Percentiles rank a stretch among this genome's conserved stretches.
phyloP scores from a whole-genome alignment of 495 filamentous ascomycete species.

The Eremomyces bilateralis region DNA sequence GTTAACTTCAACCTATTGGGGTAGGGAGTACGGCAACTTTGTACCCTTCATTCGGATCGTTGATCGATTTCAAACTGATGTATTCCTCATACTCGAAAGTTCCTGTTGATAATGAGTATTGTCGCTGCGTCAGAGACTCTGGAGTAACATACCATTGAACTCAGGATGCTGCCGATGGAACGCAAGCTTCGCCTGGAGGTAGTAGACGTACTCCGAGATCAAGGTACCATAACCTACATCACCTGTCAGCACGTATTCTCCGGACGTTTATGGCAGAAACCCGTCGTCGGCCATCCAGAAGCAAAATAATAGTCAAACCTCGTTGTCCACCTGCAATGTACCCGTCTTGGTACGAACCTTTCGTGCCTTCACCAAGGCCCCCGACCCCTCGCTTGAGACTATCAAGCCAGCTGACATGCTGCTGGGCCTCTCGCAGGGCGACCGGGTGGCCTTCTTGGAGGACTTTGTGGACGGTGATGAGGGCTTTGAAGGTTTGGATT shows the following conservation, averaged over 20 bases:
- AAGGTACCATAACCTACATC: constrained; percentile 61
- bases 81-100: constrained; percentile 98
- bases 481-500: constrained; percentile 39
- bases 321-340: constrained; percentile 4
- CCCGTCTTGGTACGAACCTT: too few species aligned
- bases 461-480: constrained; percentile 59
- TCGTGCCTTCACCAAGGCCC: constrained; percentile 49
- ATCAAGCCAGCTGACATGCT: constrained; percentile 76
- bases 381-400: constrained; percentile 67
- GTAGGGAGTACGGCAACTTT: background rate
- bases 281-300: too few species aligned
- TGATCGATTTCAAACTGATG: constrained; percentile 90
- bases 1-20: too few species aligned
- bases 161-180: constrained; percentile 95
- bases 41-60: constrained; percentile 90
- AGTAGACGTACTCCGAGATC: constrained; percentile 89
- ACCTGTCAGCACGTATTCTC: background rate
- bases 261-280: too few species aligned
- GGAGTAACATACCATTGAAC: constrained; percentile 55
- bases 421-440: constrained; percentile 71
- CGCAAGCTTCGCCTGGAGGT: constrained; percentile 71
- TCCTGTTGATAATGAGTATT: constrained; percentile 27
- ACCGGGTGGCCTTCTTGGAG: constrained; percentile 88
- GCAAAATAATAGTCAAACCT: background rate
- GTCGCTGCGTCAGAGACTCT: background rate